These are phyloP conservation scores for Colletotrichum plurivorum DNA, from an alignment of 2,329 filamentous ascomycete genomes.

Conservation along the genomic window DNA sequence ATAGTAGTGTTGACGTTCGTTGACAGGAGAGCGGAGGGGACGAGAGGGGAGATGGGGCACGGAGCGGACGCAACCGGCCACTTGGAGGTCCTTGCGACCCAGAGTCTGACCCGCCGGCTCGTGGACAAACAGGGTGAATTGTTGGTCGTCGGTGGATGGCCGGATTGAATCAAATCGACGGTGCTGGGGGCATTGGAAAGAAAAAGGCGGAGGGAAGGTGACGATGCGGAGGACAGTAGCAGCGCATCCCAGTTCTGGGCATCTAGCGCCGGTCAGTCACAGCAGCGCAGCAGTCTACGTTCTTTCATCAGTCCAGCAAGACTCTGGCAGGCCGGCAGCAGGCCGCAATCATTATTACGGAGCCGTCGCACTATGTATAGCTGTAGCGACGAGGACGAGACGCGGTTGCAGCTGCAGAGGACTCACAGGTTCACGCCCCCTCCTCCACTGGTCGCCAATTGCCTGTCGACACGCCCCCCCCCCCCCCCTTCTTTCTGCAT, in stretches of 20 bases:
- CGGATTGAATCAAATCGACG: no score
- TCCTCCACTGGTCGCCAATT: constrained; percentile 31
- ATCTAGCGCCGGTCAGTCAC: constrained; percentile 3
- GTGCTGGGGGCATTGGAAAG: neutral
- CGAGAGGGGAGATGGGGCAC: neutral
- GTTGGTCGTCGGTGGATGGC: no score
- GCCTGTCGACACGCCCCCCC: constrained; percentile 34
- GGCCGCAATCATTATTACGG: neutral
- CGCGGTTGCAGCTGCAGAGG: constrained; percentile 11
- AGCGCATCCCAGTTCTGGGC: constrained; percentile 16
- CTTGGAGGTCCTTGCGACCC: neutral
- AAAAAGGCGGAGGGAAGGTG: constrained; percentile 1
- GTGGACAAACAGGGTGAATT: no score
- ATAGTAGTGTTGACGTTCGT: neutral
- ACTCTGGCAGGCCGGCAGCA: neutral
- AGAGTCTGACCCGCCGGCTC: neutral
- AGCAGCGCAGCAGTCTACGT: neutral
- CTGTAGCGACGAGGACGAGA: constrained; percentile 10
- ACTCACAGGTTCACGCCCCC: constrained; percentile 20
- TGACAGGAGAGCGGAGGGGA: constrained; percentile 1
- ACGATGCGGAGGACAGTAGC: constrained; percentile 9
- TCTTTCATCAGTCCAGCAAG: neutral
- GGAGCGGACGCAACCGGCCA: neutral
- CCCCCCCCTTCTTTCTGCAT: constrained; percentile 38
- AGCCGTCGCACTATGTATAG: neutral